Evolutionary conservation across 345 rosid genomes (phyloP), one percentile per base, ranked within the genome.

Genomic region (Eucalyptus albens): DNA sequence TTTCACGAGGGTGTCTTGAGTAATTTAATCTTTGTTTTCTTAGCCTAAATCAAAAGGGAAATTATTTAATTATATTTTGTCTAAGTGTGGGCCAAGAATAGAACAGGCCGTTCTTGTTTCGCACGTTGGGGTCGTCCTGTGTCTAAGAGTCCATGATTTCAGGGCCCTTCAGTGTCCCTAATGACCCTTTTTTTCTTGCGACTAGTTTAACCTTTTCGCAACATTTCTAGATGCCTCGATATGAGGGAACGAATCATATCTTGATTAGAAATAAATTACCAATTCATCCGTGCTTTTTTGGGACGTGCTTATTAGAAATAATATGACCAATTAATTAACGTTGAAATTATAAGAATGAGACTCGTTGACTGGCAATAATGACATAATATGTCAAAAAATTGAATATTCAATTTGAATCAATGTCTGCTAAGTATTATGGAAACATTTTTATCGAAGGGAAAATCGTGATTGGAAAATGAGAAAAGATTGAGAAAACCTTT

Each of bases 71-170:
- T 21, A 77, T 77, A 42, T 40, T 77, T 40, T 40, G 85, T 21
- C 47, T 10, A 40, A 69, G 86, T 15, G 89, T 67, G 91, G 90
- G 88, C 88, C 91, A 62, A 40, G 85, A 89, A 37, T 50, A 65
- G 87, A 33, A 88, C 55, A 49, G 60, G 87, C 50, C 89, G 88
- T 55, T 89, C 90, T 88, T 89, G 91, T 91, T 90, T 90, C 90
- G 60, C 93, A 86, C 90, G 88, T 90, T 60, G 92, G 92, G 91
- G 88, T 87, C 72, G 81, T 87, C 86, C 89, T 67, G 89, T 89
- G 90, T 91, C 90, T 87, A 60, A 72, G 51, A 31, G 27, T 87
- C 89, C 83, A 59, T 81, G 59, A 88, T 67, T 67, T 88, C 85
- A 67, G 89, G 86, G 47, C 40, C 72, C 87, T 56, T 86, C 24